Evolutionary conservation across 163 green algal species (phyloP).

Genomic region (Scenedesmus sp.): DNA sequence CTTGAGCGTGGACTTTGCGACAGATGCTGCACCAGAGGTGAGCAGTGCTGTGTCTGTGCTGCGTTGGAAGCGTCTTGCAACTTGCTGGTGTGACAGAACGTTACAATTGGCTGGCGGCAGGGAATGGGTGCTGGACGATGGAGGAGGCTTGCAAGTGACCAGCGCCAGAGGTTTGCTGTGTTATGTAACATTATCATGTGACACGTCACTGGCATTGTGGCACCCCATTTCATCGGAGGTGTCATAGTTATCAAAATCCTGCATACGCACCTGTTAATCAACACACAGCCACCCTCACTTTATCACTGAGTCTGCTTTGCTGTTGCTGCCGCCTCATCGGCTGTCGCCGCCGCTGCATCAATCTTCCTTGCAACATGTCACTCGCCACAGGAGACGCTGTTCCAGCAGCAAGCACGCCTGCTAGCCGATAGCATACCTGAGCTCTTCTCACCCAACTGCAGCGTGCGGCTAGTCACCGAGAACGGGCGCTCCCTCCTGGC

Average conservation of each 20-base stretch:
- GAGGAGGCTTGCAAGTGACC: not conserved
- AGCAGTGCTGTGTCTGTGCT: not conserved
- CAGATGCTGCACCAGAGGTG: slow-evolving; percentile 40
- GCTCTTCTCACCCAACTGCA: slow-evolving; percentile 48
- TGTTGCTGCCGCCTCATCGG: not conserved
- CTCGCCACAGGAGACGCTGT: slow-evolving; percentile 13
- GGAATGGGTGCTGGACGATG: too few relatives aligned
- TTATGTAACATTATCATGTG: not conserved
- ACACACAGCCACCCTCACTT: not conserved
- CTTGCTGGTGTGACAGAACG: not conserved
- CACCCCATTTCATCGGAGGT: too few relatives aligned
- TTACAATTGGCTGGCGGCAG: not conserved
- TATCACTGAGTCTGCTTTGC: not conserved
- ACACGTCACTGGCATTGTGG: not conserved
- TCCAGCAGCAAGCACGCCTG: slow-evolving; percentile 47
- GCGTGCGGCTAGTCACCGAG: slow-evolving; percentile 39
- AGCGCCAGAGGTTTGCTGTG: not conserved
- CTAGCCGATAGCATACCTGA: slow-evolving; percentile 47
- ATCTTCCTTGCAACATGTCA: not conserved
- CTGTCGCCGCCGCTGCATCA: not conserved
- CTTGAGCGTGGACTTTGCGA: slow-evolving; percentile 45
- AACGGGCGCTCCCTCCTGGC: slow-evolving; percentile 62
- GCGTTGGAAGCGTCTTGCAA: not conserved
- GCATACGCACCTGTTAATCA: not conserved
- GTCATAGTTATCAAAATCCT: too few relatives aligned